Conservation (phyloP, 345 rosid genomes). For the Gynandropsis gynandra region DNA sequence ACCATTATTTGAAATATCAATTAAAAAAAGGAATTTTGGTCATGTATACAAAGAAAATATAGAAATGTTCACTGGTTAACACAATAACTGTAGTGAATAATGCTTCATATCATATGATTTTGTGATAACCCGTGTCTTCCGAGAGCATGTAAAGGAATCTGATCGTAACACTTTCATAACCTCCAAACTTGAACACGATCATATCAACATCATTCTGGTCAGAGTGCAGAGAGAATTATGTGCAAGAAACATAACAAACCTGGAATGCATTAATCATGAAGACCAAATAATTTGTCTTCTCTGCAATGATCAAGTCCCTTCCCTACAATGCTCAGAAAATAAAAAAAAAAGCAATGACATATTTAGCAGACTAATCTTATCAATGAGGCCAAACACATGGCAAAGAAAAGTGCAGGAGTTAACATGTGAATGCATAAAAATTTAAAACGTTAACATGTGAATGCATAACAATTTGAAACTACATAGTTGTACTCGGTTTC, state of each 20-base stretch:
- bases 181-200: too few relatives aligned
- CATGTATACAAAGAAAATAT: background rate
- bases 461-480: slow-evolving; percentile 1
- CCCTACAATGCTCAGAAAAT: slow-evolving; percentile 48
- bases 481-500: background rate
- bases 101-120: slow-evolving; percentile 1
- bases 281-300: slow-evolving; percentile 90
- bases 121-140: background rate
- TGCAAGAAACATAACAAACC: slow-evolving; percentile 42
- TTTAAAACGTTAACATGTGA: background rate
- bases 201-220: background rate
- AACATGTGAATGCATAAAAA: background rate
- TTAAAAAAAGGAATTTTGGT: background rate
- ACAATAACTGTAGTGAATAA: background rate
- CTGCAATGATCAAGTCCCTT: slow-evolving; percentile 69
- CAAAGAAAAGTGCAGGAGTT: background rate
- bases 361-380: background rate
- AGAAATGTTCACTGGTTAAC: background rate
- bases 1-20: background rate
- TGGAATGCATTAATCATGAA: slow-evolving; percentile 97
- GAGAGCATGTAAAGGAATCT: too few relatives aligned
- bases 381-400: slow-evolving; percentile 3
- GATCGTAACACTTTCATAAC: too few relatives aligned
- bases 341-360: slow-evolving; percentile 10
- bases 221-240: slow-evolving; percentile 9